Base-by-base conservation (phyloP, 2,329 filamentous ascomycete species). In the Talaromyces sp. region DNA sequence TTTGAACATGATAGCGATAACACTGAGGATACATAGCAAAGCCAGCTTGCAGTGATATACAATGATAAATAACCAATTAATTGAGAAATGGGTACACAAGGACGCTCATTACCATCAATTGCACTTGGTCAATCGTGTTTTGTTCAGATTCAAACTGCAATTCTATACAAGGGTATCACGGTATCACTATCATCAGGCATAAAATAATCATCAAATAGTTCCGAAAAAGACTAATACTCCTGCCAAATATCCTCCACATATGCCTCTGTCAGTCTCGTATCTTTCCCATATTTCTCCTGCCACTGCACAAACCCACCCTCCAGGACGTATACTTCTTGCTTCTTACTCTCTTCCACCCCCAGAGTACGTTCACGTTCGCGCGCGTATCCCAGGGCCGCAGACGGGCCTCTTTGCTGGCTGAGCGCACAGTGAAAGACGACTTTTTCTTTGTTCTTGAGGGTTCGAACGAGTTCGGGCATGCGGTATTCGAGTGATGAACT, bases 401-500 rank as follows among this genome's bases (percentile, higher is more conserved):
- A 85, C 0, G 95, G 95, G 0, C 95, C 95, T 0, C 95, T 84
- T 78, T 96, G 90, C 79, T 98, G 95, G 67, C 89, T 94, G 60
- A 98, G 81, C 18, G 91, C 90, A 77, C 95, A 99, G 79, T 99
- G 95, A 75, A 99, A 99, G 1, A 99, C 86, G 14, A 99, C 92
- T 10, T 84, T 89, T 61, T 95, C 86, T 75, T 92, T 92, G 71
- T 89, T 87, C 66, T 86, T 81, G 55, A 97, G 84, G 51, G 84
- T 87, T 61, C 91, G 87, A 12, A 96, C 82, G n/a, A 99, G 85
- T 65, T 92, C 91, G 0, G 93, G 90, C 75, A 95, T 86, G 67
- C 84, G 86, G 72, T 85, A 85, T 69, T 96, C 91, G 56, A 98
- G 84, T 18, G 86, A 85, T 53, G 78, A 78, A 57, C 85, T 89